Evolutionary conservation across 1,284 basidiomycete genomes (phyloP).

Genomic region (Ustilago loliicola): DNA sequence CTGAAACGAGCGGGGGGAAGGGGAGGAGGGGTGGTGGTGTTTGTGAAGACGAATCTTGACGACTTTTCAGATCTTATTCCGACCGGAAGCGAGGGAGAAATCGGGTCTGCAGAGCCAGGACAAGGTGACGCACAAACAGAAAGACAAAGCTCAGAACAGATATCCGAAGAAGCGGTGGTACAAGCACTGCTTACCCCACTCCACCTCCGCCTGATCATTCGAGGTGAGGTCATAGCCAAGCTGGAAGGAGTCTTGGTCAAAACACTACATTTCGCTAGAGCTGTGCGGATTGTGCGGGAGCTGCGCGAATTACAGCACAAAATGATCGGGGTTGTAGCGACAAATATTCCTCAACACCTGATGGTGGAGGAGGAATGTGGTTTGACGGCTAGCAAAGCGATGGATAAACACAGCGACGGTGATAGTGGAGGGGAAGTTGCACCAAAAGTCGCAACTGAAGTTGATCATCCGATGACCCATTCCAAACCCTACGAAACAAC

Average conservation of each 20-base stretch:
- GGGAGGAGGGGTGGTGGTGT: neutral
- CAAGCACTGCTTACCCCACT: conserved; percentile 15
- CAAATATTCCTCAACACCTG: no score
- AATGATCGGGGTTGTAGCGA: no score
- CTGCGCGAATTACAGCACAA: neutral
- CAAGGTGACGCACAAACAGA: no score
- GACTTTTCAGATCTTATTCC: neutral
- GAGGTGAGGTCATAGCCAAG: neutral
- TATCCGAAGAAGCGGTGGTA: conserved; percentile 13
- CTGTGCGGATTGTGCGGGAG: neutral
- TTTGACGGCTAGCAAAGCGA: no score
- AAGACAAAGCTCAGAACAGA: no score
- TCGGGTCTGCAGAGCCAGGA: no score
- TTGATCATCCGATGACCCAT: no score
- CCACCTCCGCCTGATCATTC: conserved; percentile 8
- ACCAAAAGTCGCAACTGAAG: no score
- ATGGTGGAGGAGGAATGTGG: no score
- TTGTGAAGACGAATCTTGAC: neutral
- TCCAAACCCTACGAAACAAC: no score
- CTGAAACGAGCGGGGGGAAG: neutral
- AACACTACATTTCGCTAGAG: conserved; percentile 12
- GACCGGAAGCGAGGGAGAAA: neutral
- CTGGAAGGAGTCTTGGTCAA: neutral
- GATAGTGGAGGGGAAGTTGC: no score
- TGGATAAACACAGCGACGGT: no score